A percentile compares a stretch with the other conserved stretches of the same genome.
phyloP scores from a whole-genome alignment of 768 basidiomycete genomes.

The Daedaleopsis sinensis region DNA sequence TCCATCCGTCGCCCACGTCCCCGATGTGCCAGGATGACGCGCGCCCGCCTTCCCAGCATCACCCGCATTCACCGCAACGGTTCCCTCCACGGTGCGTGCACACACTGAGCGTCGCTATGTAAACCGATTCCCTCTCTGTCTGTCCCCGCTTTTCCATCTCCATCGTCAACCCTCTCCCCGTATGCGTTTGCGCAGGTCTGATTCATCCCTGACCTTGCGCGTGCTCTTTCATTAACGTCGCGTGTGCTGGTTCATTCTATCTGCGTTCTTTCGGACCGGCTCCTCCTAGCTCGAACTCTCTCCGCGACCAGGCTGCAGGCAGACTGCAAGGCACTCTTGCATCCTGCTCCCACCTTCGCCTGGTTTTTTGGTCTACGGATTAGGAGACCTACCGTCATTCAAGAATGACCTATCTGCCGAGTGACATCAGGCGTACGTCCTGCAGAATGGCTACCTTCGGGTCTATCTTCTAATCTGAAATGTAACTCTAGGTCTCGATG shows the following conservation, averaged over 20 bases:
- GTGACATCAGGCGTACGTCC: constrained; percentile 2
- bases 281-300: constrained; percentile 1
- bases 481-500: constrained; percentile 24
- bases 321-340: constrained; percentile 9
- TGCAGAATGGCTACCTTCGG: too few species aligned
- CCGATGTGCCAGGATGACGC: background rate
- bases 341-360: background rate
- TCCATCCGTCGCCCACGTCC: background rate
- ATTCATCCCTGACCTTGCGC: background rate
- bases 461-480: background rate
- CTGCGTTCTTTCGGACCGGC: background rate
- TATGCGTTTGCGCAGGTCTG: background rate
- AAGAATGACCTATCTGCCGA: background rate
- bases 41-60: background rate
- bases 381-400: background rate
- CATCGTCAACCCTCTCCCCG: background rate
- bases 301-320: constrained; percentile 12
- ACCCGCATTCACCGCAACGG: background rate
- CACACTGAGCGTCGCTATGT: background rate
- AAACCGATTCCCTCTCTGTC: background rate
- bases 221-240: constrained; percentile 19
- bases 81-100: background rate
- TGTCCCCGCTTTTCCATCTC: background rate
- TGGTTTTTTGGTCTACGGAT: background rate
- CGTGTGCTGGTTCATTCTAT: constrained; percentile 4